Conservation (phyloP, 305 asterid species). For the Fraxinus dipetala region DNA sequence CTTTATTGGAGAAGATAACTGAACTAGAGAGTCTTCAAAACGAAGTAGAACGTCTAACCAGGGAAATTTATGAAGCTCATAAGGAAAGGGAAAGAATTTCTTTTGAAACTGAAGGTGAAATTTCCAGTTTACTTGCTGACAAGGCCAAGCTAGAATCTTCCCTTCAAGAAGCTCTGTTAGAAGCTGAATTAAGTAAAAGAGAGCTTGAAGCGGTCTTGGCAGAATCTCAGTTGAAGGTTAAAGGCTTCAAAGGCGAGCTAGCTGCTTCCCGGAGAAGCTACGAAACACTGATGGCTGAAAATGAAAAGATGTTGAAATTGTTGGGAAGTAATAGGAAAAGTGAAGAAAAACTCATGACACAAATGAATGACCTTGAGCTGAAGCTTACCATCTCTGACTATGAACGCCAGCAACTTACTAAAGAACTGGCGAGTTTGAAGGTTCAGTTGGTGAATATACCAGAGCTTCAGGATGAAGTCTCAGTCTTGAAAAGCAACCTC, state of each 20-base stretch:
- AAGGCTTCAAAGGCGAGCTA: slow-evolving; percentile 43
- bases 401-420: slow-evolving; percentile 60
- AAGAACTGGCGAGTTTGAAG: slow-evolving; percentile 47
- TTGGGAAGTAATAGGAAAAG: slow-evolving; percentile 47
- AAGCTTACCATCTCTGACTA: slow-evolving; percentile 69
- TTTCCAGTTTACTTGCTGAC: slow-evolving; percentile 45
- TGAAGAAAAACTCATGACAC: slow-evolving; percentile 66
- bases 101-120: slow-evolving; percentile 34
- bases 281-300: slow-evolving; percentile 41
- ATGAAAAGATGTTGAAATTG: slow-evolving; percentile 42
- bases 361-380: slow-evolving; percentile 60
- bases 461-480: slow-evolving; percentile 53
- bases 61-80: slow-evolving; percentile 30
- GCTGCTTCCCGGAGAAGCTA: slow-evolving; percentile 36
- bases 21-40: slow-evolving; percentile 40
- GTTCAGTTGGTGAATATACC: slow-evolving; percentile 50
- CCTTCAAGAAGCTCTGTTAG: slow-evolving; percentile 38
- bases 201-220: slow-evolving; percentile 29
- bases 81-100: slow-evolving; percentile 45
- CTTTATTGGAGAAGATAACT: slow-evolving; percentile 29
- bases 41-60: slow-evolving; percentile 37
- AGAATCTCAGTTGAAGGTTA: slow-evolving; percentile 39
- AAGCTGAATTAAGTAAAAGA: slow-evolving; percentile 33
- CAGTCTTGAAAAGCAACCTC: slow-evolving; percentile 42
- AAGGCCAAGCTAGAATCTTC: slow-evolving; percentile 44